These are phyloP conservation scores for Ceratobasidium sp. DNA, from an alignment of 1,284 basidiomycete genomes.

Conservation along the genomic window DNA sequence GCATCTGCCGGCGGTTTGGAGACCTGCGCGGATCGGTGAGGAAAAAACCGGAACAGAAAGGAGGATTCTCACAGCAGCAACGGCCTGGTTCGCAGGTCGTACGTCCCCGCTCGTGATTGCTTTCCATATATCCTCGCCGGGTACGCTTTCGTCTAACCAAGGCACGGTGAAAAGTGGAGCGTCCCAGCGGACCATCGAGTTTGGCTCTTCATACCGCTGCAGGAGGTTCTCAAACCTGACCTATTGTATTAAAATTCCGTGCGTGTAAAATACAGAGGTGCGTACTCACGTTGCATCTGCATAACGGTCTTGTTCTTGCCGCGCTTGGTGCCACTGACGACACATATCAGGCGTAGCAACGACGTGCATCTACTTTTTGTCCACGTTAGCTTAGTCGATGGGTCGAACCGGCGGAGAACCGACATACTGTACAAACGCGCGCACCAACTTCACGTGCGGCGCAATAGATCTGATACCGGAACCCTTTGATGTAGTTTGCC, in stretches of 20 bases:
- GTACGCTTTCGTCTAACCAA: constrained; percentile 79
- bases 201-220: constrained; percentile 94
- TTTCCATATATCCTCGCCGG: constrained; percentile 82
- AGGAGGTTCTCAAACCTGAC: constrained; percentile 89
- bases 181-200: constrained; percentile 97
- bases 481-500: constrained; percentile 97
- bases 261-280: constrained; percentile 13
- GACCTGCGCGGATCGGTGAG: constrained; percentile 62
- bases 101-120: constrained; percentile 83
- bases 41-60: background rate
- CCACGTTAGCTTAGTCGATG: constrained; percentile 41
- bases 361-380: constrained; percentile 73
- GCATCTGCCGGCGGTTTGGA: constrained; percentile 85
- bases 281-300: constrained; percentile 77
- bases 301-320: constrained; percentile 69
- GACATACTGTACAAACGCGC: constrained; percentile 86
- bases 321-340: constrained; percentile 77
- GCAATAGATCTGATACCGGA: constrained; percentile 98
- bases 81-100: constrained; percentile 90
- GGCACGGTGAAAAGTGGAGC: constrained; percentile 90
- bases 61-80: constrained; percentile 75
- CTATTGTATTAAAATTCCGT: constrained; percentile 6
- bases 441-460: constrained; percentile 90
- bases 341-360: constrained; percentile 85
- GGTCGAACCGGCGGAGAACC: background rate